A percentile compares a stretch with the other conserved stretches of the same genome.
These are phyloP conservation scores for Zalaria obscura DNA, from an alignment of 2,329 filamentous ascomycete species.

Conservation along the genomic window DNA sequence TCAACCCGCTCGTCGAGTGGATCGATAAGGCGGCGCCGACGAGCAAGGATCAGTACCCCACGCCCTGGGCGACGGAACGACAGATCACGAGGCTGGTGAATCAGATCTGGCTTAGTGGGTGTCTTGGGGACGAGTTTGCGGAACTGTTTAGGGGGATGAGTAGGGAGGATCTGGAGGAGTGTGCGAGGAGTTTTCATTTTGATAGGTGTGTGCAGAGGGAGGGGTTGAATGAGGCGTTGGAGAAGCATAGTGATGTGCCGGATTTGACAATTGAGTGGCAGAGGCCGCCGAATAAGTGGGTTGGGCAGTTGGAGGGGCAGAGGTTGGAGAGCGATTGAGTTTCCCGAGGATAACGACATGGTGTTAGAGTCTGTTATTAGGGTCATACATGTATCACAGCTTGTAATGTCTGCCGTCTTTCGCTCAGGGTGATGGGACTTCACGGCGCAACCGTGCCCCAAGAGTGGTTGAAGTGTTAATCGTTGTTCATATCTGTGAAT, in stretches of 20 bases:
- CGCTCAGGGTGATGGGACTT: too few relatives aligned
- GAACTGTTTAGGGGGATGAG: conserved; percentile 37
- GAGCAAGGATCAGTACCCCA: conserved; percentile 15
- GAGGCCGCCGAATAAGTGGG: conserved; percentile 3
- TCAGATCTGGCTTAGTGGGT: conserved; percentile 36
- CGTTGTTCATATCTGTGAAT: too few relatives aligned
- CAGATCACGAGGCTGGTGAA: conserved; percentile 25
- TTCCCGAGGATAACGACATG: too few relatives aligned
- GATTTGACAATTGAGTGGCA: conserved; percentile 1
- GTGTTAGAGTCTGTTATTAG: too few relatives aligned
- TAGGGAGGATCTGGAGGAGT: conserved; percentile 36
- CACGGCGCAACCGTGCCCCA: too few relatives aligned
- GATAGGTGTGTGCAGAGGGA: conserved; percentile 38
- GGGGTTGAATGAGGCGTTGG: conserved; percentile 35
- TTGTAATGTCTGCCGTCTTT: too few relatives aligned
- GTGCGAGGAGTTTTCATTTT: conserved; percentile 37
- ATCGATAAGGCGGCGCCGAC: conserved; percentile 15
- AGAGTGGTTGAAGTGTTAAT: too few relatives aligned
- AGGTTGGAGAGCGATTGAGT: too few relatives aligned
- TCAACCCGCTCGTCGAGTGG: conserved; percentile 22
- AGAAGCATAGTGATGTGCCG: conserved; percentile 22
- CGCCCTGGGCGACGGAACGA: conserved; percentile 16
- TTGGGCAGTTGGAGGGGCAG: not conserved
- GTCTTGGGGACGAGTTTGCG: conserved; percentile 40
- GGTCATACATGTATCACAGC: too few relatives aligned